phyloP scores from a whole-genome alignment of 192 early-diverging fungal genomes.

The Gorgonomyces haynaldii region DNA sequence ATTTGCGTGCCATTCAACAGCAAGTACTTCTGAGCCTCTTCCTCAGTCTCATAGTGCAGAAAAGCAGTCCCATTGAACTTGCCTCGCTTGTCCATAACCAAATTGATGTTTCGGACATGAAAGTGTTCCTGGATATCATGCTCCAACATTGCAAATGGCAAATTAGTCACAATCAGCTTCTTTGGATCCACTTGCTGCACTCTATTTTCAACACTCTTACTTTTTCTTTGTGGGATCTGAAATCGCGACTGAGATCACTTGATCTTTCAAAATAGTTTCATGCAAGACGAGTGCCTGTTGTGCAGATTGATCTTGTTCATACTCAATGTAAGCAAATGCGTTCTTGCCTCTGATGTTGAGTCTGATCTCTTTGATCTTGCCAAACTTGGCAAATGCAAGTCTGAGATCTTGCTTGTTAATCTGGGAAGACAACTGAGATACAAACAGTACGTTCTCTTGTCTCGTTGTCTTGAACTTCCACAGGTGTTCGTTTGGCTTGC shows the following conservation, averaged over 20 bases:
- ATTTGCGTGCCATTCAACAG: slow-evolving; percentile 23
- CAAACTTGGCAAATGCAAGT: slow-evolving; percentile 19
- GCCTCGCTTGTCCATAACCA: slow-evolving; percentile 13
- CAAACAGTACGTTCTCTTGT: slow-evolving; percentile 29
- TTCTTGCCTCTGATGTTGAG: slow-evolving; percentile 15
- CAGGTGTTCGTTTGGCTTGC: not conserved
- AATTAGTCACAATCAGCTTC: slow-evolving; percentile 31
- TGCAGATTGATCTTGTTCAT: slow-evolving; percentile 20
- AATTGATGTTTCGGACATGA: too few relatives aligned
- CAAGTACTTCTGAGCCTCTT: slow-evolving; percentile 20
- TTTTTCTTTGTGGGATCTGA: slow-evolving; percentile 29
- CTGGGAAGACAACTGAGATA: slow-evolving; percentile 22
- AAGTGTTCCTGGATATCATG: slow-evolving; percentile 23
- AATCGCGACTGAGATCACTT: slow-evolving; percentile 27
- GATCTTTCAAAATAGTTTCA: slow-evolving; percentile 14
- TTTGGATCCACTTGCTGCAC: slow-evolving; percentile 18
- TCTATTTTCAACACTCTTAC: slow-evolving; percentile 7
- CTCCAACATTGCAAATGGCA: slow-evolving; percentile 18
- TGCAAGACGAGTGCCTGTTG: slow-evolving; percentile 15
- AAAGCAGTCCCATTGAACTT: slow-evolving; percentile 26
- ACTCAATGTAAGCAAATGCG: slow-evolving; percentile 47
- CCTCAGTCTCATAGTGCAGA: slow-evolving; percentile 29
- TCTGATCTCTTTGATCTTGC: slow-evolving; percentile 30
- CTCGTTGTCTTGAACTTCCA: slow-evolving; percentile 12
- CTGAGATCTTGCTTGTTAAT: slow-evolving; percentile 26